Percentiles rank a stretch among this genome's conserved stretches.
Conservation (phyloP, 805 yeast genomes). For the Priceomyces melissophilus region DNA sequence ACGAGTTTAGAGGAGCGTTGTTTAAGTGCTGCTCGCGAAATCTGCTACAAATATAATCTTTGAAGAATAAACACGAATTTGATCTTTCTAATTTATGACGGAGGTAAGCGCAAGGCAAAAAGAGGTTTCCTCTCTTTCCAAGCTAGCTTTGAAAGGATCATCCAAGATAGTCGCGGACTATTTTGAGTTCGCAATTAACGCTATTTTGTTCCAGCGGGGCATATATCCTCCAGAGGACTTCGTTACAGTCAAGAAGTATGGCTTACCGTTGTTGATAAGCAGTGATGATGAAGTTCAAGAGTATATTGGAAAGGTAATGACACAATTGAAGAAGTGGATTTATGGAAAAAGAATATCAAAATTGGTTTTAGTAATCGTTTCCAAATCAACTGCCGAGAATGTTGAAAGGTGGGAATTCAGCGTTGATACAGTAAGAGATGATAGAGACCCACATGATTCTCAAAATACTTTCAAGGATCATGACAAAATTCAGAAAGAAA, state of each 20-base stretch:
- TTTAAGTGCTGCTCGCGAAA: neutral
- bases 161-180: constrained; percentile 78
- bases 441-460: constrained; percentile 6
- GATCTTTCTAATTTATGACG: neutral
- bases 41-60: neutral
- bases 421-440: constrained; percentile 38
- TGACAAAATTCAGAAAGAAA: constrained; percentile 63
- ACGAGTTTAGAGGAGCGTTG: too few relatives aligned
- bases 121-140: constrained; percentile 16
- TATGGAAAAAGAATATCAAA: constrained; percentile 63
- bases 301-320: constrained; percentile 65
- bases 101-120: neutral
- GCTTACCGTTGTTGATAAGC: constrained; percentile 66
- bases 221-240: constrained; percentile 88
- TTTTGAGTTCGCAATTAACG: constrained; percentile 76
- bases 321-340: constrained; percentile 71
- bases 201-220: constrained; percentile 83
- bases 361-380: constrained; percentile 68
- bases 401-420: constrained; percentile 89
- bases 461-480: constrained; percentile 21
- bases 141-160: constrained; percentile 70
- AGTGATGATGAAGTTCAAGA: constrained; percentile 71
- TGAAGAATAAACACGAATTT: neutral
- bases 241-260: constrained; percentile 72
- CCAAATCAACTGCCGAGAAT: constrained; percentile 61